A percentile compares a stretch with the other conserved stretches of the same genome.
These are phyloP conservation scores for Immersiporthe knoxdaviesiana DNA, from an alignment of 2,329 filamentous ascomycete genomes.

Conservation along the genomic window DNA sequence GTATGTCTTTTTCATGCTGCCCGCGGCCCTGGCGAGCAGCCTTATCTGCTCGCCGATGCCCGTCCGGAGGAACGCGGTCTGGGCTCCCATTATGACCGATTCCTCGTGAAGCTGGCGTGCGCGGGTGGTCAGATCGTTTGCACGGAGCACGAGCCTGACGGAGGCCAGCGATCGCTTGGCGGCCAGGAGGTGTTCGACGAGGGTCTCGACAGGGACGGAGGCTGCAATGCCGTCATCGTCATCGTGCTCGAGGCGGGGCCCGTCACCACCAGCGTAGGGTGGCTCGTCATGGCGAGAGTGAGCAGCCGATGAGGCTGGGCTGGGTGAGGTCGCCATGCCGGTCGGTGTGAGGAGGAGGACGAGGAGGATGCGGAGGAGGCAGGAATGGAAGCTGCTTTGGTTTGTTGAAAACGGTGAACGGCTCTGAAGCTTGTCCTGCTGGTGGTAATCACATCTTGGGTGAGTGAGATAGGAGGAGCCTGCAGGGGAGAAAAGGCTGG, in stretches of 20 bases:
- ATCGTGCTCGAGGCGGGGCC: conserved; percentile 10
- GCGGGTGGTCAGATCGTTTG: conserved; percentile 80
- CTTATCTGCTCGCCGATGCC: conserved; percentile 62
- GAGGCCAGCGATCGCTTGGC: conserved; percentile 87
- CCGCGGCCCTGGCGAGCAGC: conserved; percentile 55
- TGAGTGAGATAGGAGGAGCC: neutral
- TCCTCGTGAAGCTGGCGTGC: conserved; percentile 79
- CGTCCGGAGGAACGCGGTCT: conserved; percentile 68
- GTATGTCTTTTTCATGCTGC: conserved; percentile 58
- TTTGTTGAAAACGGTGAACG: neutral
- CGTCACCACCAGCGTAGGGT: conserved; percentile 4
- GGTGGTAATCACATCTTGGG: conserved; percentile 26
- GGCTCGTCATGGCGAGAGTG: conserved; percentile 20
- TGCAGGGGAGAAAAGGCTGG: neutral
- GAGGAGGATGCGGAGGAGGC: neutral
- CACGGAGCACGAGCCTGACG: conserved; percentile 80
- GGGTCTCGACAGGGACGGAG: conserved; percentile 66
- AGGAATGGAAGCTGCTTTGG: neutral
- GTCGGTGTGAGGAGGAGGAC: neutral
- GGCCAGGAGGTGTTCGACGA: conserved; percentile 82
- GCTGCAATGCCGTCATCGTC: conserved; percentile 39
- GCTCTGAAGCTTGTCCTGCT: conserved; percentile 16
- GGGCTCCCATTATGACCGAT: conserved; percentile 71
- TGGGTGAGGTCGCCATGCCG: conserved; percentile 17
- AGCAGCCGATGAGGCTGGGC: conserved; percentile 27